Conservation (phyloP, 352 stramenopile genomes). For the Phytophthora ohioensis region DNA sequence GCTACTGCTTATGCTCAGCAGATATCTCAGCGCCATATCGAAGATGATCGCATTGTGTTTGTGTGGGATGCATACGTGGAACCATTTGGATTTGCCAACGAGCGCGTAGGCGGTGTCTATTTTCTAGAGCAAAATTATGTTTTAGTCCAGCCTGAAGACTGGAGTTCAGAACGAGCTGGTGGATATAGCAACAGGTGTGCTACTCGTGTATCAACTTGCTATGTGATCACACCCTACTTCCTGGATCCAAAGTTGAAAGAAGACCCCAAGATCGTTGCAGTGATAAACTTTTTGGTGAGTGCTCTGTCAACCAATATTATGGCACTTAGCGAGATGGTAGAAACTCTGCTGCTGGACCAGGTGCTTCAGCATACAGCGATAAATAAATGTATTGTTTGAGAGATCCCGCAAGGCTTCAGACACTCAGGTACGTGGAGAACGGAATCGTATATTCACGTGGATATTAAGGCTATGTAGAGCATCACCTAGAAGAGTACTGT, state of each 20-base stretch:
- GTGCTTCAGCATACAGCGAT: slow-evolving; percentile 16
- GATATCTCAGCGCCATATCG: slow-evolving; percentile 57
- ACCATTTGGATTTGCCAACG: slow-evolving; percentile 55
- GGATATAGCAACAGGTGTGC: slow-evolving; percentile 22
- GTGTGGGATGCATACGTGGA: slow-evolving; percentile 65
- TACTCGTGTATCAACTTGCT: slow-evolving; percentile 59
- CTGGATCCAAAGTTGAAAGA: slow-evolving; percentile 37
- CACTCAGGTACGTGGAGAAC: background rate
- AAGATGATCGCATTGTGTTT: slow-evolving; percentile 61
- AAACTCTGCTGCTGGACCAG: slow-evolving; percentile 47
- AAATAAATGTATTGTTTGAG: background rate
- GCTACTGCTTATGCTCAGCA: slow-evolving; percentile 58
- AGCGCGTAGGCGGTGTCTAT: slow-evolving; percentile 46
- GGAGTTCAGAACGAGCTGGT: slow-evolving; percentile 13
- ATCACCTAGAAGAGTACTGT: background rate
- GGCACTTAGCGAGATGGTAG: slow-evolving; percentile 54
- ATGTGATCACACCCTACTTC: slow-evolving; percentile 56
- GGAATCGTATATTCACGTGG: background rate
- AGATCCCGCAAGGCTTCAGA: background rate
- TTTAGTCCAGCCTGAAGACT: slow-evolving; percentile 49
- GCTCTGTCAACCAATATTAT: slow-evolving; percentile 41
- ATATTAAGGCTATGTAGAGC: background rate
- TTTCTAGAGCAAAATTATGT: slow-evolving; percentile 73
- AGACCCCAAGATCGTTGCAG: slow-evolving; percentile 36
- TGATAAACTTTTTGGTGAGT: slow-evolving; percentile 58